Conservation (phyloP, 805 yeast species). For the Sugiyamaella mastotermitis region DNA sequence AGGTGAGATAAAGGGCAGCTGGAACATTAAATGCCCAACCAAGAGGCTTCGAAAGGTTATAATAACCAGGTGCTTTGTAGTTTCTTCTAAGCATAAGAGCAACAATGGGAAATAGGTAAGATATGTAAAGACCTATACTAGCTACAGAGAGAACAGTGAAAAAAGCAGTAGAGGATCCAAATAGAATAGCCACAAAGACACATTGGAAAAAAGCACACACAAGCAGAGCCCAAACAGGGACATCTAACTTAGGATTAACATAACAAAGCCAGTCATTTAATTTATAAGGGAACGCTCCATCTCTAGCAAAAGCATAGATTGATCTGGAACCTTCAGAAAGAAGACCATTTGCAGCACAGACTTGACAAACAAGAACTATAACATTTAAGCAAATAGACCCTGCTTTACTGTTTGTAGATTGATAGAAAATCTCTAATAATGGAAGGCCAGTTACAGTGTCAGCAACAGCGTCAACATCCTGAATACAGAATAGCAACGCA, state of each 20-base stretch:
- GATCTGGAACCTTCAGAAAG: slow-evolving; percentile 44
- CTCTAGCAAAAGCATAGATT: slow-evolving; percentile 57
- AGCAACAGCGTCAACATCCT: slow-evolving; percentile 19
- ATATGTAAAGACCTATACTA: slow-evolving; percentile 12
- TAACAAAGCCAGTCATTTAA: slow-evolving; percentile 6
- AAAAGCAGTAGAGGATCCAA: slow-evolving; percentile 14
- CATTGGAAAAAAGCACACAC: slow-evolving; percentile 8
- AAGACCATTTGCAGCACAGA: slow-evolving; percentile 15
- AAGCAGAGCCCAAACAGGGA: slow-evolving; percentile 6
- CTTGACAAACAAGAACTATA: slow-evolving; percentile 19
- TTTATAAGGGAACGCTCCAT: slow-evolving; percentile 40
- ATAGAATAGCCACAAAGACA: slow-evolving; percentile 10
- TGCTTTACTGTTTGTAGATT: slow-evolving; percentile 17
- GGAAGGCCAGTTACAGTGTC: slow-evolving; percentile 21
- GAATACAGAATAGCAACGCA: slow-evolving; percentile 17
- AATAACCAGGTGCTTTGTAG: slow-evolving; percentile 7
- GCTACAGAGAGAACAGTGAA: slow-evolving; percentile 13
- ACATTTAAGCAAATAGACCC: slow-evolving; percentile 18
- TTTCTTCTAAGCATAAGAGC: slow-evolving; percentile 8
- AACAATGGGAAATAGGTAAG: slow-evolving; percentile 10
- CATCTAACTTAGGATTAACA: slow-evolving; percentile 8
- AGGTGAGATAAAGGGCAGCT: slow-evolving; percentile 18
- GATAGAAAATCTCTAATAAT: slow-evolving; percentile 20
- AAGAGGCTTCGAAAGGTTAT: too few species aligned
- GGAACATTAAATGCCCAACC: too few species aligned